Conservation (phyloP, 305 asterid species). For the Petunia hybrid region DNA sequence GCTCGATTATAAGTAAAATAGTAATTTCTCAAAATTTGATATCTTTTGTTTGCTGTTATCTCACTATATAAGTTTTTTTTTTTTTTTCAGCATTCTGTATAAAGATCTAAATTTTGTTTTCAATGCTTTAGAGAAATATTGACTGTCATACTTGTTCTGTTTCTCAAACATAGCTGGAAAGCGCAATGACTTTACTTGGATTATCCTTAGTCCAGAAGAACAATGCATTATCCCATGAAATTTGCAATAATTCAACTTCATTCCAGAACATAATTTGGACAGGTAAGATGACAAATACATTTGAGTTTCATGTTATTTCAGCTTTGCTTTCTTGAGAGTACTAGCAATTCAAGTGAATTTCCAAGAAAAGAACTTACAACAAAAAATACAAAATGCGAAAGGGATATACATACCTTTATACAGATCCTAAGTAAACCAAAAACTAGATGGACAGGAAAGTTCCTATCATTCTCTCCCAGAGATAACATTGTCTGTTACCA, state of each 20-base stretch:
- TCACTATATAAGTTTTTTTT: not conserved
- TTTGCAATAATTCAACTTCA: not conserved
- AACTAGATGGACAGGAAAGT: not conserved
- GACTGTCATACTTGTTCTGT: conserved; percentile 11
- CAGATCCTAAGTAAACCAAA: conserved; percentile 25
- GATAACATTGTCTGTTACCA: not conserved
- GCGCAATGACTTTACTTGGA: not conserved
- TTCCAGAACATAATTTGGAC: not conserved
- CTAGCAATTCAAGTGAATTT: not conserved
- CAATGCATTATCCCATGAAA: not conserved
- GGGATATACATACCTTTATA: conserved; percentile 19
- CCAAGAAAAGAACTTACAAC: not conserved
- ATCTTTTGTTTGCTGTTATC: no score
- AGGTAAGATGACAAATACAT: not conserved
- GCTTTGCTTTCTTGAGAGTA: not conserved
- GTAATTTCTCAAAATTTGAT: no score
- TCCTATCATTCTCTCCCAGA: conserved; percentile 10
- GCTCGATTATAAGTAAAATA: no score
- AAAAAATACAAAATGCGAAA: not conserved
- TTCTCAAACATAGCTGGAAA: not conserved
- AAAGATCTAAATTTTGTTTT: not conserved
- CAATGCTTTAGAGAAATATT: not conserved
- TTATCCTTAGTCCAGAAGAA: not conserved
- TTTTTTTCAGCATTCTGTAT: not conserved
- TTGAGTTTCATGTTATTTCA: not conserved